phyloP scores from a whole-genome alignment of 2,329 filamentous ascomycete genomes.

The Diaporthe ilicicola region DNA sequence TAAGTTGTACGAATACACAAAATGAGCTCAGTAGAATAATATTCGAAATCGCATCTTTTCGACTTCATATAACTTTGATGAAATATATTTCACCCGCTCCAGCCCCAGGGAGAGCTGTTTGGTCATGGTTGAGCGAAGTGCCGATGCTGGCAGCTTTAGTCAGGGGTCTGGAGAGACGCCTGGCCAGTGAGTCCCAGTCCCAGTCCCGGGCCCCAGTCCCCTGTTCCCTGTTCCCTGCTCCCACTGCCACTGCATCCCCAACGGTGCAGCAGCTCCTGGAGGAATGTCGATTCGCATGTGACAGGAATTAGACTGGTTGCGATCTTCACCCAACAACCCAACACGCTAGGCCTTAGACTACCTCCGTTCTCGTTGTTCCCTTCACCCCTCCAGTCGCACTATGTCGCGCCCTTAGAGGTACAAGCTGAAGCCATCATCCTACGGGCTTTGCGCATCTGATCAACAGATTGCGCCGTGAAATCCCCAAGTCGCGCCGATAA shows the following conservation, averaged over 20 bases:
- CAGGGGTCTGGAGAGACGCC: background rate
- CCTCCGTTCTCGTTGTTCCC: background rate
- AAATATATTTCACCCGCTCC: background rate
- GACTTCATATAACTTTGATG: background rate
- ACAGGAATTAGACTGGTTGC: conserved; percentile 36
- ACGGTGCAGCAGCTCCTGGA: background rate
- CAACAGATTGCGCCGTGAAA: background rate
- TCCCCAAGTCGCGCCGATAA: conserved; percentile 39
- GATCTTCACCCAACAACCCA: conserved; percentile 1
- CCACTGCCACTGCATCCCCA: background rate
- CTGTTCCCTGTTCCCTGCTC: background rate
- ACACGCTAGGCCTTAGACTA: too few relatives aligned
- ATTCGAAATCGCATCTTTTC: background rate
- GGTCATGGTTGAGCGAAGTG: background rate
- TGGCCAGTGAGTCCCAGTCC: background rate
- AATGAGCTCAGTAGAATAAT: background rate
- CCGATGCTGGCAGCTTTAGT: background rate
- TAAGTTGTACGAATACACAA: background rate
- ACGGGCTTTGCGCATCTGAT: background rate
- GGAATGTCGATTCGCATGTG: conserved; percentile 37
- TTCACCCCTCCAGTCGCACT: background rate
- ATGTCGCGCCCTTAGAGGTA: conserved; percentile 22
- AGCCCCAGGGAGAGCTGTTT: background rate
- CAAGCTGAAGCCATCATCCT: background rate
- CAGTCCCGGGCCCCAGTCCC: background rate